A percentile compares a stretch with the other conserved stretches of the same genome.
Conservation (phyloP, 257 asterid species). For the Cinchona pubescens region DNA sequence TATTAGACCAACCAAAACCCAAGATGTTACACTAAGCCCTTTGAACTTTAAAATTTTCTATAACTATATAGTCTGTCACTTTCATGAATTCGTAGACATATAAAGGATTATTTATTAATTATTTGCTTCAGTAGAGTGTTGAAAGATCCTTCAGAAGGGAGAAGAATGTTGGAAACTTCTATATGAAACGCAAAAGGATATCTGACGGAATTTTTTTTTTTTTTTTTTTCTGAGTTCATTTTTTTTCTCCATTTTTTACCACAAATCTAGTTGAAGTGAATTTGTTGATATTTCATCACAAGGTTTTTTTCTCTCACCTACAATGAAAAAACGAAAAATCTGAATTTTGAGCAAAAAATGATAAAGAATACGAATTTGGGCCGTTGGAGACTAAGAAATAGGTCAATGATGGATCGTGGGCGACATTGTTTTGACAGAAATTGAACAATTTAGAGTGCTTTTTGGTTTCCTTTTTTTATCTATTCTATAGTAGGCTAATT, state of each 20-base stretch:
- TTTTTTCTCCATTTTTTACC: neutral
- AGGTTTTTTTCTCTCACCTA: neutral
- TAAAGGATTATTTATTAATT: neutral
- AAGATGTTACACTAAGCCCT: neutral
- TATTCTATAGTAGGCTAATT: neutral
- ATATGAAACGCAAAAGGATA: no score
- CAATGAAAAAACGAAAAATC: no score
- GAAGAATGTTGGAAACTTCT: neutral
- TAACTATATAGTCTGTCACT: neutral
- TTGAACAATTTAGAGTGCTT: no score
- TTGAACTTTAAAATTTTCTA: neutral
- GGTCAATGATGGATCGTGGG: no score
- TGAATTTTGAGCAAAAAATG: no score
- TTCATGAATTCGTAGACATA: neutral
- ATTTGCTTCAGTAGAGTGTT: neutral
- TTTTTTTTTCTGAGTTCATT: no score
- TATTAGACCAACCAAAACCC: no score
- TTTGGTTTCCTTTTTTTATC: no score
- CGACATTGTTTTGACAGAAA: no score
- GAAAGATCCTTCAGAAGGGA: neutral
- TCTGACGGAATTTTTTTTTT: neutral
- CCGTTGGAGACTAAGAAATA: neutral
- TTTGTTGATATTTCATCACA: slow-evolving; percentile 4
- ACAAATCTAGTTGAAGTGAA: neutral
- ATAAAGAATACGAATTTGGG: no score